Evolutionary conservation across 176 grass and related monocot genomes (phyloP).

Genomic region (Aegilops umbellulata): DNA sequence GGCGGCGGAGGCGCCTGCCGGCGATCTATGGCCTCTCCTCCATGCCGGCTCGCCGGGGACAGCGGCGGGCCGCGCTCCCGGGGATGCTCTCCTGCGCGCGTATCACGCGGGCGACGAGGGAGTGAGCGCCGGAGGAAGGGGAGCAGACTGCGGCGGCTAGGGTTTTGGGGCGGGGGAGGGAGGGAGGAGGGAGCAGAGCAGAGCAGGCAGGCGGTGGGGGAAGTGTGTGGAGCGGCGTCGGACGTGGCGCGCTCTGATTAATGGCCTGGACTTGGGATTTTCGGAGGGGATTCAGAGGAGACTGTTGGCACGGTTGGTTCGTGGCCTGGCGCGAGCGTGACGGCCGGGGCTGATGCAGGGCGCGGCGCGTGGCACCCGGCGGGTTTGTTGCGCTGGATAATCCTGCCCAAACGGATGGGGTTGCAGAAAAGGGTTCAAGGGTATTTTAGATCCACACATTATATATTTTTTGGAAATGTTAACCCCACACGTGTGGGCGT

Average conservation of each 20-base stretch:
- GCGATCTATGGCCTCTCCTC: constrained; percentile 58
- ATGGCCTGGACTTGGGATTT: background rate
- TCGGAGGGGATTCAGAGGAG: background rate
- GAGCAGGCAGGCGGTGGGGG: constrained; percentile 14
- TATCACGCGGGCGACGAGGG: background rate
- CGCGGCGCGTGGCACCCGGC: background rate
- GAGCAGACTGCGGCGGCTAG: constrained; percentile 34
- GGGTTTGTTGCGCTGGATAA: background rate
- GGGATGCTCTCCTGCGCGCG: background rate
- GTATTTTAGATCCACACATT: background rate
- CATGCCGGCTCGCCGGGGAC: constrained; percentile 17
- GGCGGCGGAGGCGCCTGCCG: constrained; percentile 38
- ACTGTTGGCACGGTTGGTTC: background rate
- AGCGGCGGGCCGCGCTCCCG: background rate
- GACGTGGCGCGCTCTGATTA: constrained; percentile 23
- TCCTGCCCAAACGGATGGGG: background rate
- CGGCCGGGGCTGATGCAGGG: background rate
- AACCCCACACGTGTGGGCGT: no score
- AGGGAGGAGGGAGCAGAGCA: background rate
- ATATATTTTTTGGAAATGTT: no score
- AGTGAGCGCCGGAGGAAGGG: background rate
- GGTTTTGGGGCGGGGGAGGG: constrained; percentile 13
- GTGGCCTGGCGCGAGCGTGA: background rate
- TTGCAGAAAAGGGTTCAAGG: background rate
- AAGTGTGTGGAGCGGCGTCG: constrained; percentile 22